Evolutionary conservation across 1,284 basidiomycete genomes (phyloP), one percentile per base, ranked within the genome.

Genomic region (Athelia sp.): DNA sequence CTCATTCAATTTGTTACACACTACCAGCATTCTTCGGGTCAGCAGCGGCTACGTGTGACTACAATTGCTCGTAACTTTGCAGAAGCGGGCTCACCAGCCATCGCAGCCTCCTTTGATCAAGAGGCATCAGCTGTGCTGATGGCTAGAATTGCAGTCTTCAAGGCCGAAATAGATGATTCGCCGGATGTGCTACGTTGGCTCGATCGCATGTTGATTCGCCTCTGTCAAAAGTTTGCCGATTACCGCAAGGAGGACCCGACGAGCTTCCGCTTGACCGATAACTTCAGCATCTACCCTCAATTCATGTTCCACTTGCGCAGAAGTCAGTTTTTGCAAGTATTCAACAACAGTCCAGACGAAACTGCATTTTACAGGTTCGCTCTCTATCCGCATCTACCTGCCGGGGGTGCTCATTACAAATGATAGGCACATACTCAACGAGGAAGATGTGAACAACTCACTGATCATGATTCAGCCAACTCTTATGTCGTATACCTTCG

Each of bases 401-500:
- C 34, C 22, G 17, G 21, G 22, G 51, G 48, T 35, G 61, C 26
- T 58, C 43, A 4, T 35, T 26, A 9, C 31, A 9, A 18, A 36
- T 42, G 34, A 18, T 57, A 94, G 95, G 56, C 97, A 98, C 68
- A 86, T 98, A 42, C 75, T 99, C 49, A 96, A 98, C 70, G 90
- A 95, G 62, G 93, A 97, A 70, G 97, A 99, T 65, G 96, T 98
- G 61, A 99, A 99, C 79, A 98, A 98, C 70, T 98, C 95, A 35
- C 73, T 99, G 54, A 97, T 99, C 71, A 98, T 98, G 95, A 99
- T 99, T 52, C 97, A 99, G 68, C 97, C 97, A 1, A 99, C 97
- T 11, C 81, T 99, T 51, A 98, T 99, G 96, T 96, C 93, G 6
- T 99, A 99, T 71, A 90, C 90, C 13, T 93, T 99, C 64, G 97